Conservation (phyloP, 495 filamentous ascomycete species). For the Aspergillus sclerotioniger region DNA sequence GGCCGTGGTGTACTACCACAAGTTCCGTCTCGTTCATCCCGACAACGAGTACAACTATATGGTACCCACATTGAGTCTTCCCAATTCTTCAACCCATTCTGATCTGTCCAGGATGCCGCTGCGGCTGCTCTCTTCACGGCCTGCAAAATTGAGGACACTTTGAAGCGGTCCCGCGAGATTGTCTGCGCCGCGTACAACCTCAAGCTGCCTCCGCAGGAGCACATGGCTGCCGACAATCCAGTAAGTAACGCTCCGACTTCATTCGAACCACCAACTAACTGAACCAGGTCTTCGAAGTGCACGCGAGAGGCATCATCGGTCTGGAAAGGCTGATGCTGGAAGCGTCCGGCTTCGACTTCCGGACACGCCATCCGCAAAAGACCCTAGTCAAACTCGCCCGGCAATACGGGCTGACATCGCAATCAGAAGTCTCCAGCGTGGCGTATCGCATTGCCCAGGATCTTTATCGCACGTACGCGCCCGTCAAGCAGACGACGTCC, state of each 20-base stretch:
- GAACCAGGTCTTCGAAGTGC: conserved; percentile 69
- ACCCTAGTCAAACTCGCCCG: conserved; percentile 72
- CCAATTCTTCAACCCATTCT: neutral
- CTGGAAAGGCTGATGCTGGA: conserved; percentile 95
- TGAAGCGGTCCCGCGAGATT: conserved; percentile 95
- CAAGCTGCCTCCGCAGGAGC: conserved; percentile 66
- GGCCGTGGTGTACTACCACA: conserved; percentile 82
- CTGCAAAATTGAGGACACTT: conserved; percentile 95
- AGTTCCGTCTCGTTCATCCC: conserved; percentile 76
- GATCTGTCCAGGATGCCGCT: conserved; percentile 66
- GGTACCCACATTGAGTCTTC: conserved; percentile 27
- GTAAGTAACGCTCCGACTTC: conserved; percentile 38
- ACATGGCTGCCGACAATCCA: conserved; percentile 76
- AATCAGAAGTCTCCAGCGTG: conserved; percentile 55
- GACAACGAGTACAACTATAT: conserved; percentile 66
- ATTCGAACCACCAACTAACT: neutral
- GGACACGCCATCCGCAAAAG: conserved; percentile 84
- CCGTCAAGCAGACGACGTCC: conserved; percentile 78
- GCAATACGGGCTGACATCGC: conserved; percentile 45
- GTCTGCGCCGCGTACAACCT: conserved; percentile 87
- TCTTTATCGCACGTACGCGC: conserved; percentile 87
- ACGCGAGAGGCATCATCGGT: conserved; percentile 74
- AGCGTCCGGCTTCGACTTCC: conserved; percentile 87
- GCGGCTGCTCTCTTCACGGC: conserved; percentile 85
- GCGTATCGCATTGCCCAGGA: conserved; percentile 84